phyloP scores from a whole-genome alignment of 345 rosid species.

The Gossypium longicalyx region DNA sequence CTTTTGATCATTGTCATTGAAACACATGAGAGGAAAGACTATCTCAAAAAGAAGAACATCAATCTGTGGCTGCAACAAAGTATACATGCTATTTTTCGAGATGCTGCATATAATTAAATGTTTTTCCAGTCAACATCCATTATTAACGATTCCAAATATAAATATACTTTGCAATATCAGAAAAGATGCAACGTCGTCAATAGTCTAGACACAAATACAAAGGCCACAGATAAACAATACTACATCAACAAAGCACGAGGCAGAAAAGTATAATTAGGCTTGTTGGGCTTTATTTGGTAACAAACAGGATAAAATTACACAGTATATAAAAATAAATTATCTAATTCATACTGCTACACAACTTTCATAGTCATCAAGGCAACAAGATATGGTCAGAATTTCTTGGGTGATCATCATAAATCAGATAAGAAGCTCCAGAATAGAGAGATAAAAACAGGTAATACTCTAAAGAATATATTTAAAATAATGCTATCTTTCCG shows the following conservation, averaged over 20 bases:
- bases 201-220: not conserved
- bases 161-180: not conserved
- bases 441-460: not conserved
- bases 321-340: not conserved
- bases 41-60: constrained; percentile 94
- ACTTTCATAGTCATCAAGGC: too few species aligned
- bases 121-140: not conserved
- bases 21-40: constrained; percentile 97
- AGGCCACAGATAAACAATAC: not conserved
- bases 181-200: not conserved
- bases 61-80: constrained; percentile 73
- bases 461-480: not conserved
- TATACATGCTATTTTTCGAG: constrained; percentile 76
- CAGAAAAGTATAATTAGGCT: not conserved
- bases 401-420: not conserved
- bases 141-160: not conserved
- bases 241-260: not conserved
- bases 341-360: too few species aligned
- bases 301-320: not conserved
- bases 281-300: not conserved
- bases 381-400: not conserved
- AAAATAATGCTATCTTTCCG: not conserved
- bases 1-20: constrained; percentile 91
- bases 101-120: constrained; percentile 48
- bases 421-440: not conserved